phyloP scores from a whole-genome alignment of 2,329 filamentous ascomycete genomes.

The Raffaelea albimanens region DNA sequence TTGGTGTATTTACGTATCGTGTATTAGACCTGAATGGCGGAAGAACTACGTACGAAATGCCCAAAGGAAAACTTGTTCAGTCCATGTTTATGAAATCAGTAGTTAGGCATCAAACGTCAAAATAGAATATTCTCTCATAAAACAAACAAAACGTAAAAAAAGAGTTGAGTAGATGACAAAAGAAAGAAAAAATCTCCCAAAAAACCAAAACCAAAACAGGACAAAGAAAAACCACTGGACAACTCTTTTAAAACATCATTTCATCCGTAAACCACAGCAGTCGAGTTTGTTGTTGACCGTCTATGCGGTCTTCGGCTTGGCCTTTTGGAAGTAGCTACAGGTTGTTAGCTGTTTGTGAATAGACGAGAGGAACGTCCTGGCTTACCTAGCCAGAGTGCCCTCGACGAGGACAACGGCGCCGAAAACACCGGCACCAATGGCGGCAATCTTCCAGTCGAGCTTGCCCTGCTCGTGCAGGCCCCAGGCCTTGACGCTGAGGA shows the following conservation, averaged over 20 bases:
- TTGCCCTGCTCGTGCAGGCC: constrained; percentile 43
- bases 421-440: constrained; percentile 41
- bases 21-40: too few relatives aligned
- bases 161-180: neutral
- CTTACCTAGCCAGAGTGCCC: constrained; percentile 37
- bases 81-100: too few relatives aligned
- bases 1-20: too few relatives aligned
- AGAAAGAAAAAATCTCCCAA: neutral
- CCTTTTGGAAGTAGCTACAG: constrained; percentile 26
- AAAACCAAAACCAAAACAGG: neutral
- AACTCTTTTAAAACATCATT: neutral
- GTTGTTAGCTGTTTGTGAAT: too few relatives aligned
- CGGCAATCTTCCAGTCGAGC: constrained; percentile 39
- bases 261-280: too few relatives aligned
- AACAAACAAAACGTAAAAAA: neutral
- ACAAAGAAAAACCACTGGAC: neutral
- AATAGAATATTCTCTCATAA: neutral
- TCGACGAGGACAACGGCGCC: constrained; percentile 40
- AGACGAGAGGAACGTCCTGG: neutral
- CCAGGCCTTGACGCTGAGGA: constrained; percentile 47
- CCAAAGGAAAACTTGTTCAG: neutral
- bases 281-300: too few relatives aligned
- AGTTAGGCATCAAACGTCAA: neutral
- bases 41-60: neutral
- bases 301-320: constrained; percentile 22